These are phyloP conservation scores for Cryphonectria carpinicola DNA, from an alignment of 2,329 filamentous ascomycete genomes.

Conservation along the genomic window DNA sequence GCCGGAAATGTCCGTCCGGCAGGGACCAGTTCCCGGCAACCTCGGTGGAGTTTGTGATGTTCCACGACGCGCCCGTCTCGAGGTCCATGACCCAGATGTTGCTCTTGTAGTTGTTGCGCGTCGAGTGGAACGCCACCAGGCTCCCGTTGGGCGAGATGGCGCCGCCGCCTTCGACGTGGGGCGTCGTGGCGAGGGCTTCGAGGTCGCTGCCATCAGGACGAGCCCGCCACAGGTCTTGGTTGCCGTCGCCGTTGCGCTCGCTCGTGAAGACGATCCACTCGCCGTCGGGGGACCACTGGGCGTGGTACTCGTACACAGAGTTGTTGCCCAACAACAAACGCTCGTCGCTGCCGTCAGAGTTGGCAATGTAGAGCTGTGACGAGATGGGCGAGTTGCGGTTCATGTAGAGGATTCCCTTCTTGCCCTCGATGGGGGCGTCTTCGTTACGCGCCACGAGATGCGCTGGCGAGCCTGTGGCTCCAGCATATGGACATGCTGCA, in stretches of 20 bases:
- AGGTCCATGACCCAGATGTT: conserved; percentile 47
- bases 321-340: conserved; percentile 38
- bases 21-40: conserved; percentile 34
- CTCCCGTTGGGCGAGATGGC: conserved; percentile 44
- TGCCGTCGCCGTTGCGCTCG: conserved; percentile 46
- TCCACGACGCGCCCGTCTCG: conserved; percentile 36
- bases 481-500: conserved; percentile 1
- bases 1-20: conserved; percentile 44
- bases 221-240: conserved; percentile 47
- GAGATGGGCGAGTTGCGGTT: conserved; percentile 31
- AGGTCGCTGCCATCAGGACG: conserved; percentile 41
- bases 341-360: conserved; percentile 45
- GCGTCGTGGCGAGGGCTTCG: conserved; percentile 39
- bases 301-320: conserved; percentile 44
- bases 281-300: conserved; percentile 43
- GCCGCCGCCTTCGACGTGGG: conserved; percentile 42
- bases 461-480: neutral
- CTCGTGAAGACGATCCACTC: conserved; percentile 47
- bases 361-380: conserved; percentile 36
- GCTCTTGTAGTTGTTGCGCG: conserved; percentile 39
- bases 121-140: conserved; percentile 45
- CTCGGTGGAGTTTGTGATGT: conserved; percentile 41
- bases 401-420: conserved; percentile 29
- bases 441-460: neutral
- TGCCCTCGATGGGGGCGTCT: neutral